Conservation (phyloP, 2,329 filamentous ascomycete species). For the Thielaviopsis populi region DNA sequence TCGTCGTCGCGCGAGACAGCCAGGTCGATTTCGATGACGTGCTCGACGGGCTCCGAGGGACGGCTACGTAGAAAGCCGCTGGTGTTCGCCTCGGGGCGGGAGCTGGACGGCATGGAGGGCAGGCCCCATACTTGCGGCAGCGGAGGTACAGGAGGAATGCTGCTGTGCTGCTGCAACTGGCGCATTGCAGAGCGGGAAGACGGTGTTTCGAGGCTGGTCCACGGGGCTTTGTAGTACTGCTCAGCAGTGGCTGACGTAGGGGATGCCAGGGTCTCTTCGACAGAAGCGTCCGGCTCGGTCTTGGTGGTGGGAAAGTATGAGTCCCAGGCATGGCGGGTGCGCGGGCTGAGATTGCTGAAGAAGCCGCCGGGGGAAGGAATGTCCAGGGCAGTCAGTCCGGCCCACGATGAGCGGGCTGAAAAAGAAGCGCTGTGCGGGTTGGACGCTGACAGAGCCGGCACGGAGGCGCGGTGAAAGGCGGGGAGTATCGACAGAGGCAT, state of each 20-base stretch:
- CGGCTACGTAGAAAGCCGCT: background rate
- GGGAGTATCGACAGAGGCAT: constrained; percentile 20
- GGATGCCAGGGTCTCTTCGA: constrained; percentile 39
- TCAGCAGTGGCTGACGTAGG: constrained; percentile 87
- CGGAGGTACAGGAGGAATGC: constrained; percentile 12
- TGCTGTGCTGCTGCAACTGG: background rate
- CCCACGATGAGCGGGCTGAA: constrained; percentile 40
- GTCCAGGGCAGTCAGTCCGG: constrained; percentile 64
- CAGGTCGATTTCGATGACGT: constrained; percentile 19
- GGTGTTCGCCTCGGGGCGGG: background rate
- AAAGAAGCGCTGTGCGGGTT: constrained; percentile 17
- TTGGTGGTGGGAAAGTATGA: constrained; percentile 11
- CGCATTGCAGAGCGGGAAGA: constrained; percentile 26
- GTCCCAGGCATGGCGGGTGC: constrained; percentile 71
- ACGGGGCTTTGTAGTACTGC: constrained; percentile 77
- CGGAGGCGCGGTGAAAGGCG: constrained; percentile 39
- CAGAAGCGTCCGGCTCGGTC: constrained; percentile 28
- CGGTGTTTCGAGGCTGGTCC: constrained; percentile 35
- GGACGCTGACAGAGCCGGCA: constrained; percentile 26
- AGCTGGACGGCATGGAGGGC: background rate
- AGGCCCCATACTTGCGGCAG: constrained; percentile 13
- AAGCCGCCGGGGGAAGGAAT: constrained; percentile 87
- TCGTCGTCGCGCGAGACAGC: constrained; percentile 18
- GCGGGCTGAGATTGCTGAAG: constrained; percentile 68
- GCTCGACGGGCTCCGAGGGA: constrained; percentile 12